Conservation (phyloP, 176 grass and related monocot species). For the Triticum dicoccoides region DNA sequence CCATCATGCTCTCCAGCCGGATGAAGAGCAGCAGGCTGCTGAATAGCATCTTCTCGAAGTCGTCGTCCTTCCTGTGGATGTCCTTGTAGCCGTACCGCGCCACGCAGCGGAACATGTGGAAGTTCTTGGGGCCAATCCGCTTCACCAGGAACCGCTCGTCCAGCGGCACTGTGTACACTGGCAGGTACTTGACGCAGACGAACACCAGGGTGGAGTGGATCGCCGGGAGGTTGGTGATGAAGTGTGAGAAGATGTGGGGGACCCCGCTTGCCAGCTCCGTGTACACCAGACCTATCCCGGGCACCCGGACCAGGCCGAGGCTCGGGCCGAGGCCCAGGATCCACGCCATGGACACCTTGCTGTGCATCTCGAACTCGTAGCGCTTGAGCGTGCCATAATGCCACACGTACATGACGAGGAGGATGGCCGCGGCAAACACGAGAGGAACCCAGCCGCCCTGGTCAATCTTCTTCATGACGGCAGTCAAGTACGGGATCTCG, state of each 20-base stretch:
- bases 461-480: constrained; percentile 60
- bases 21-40: constrained; percentile 50
- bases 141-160: constrained; percentile 72
- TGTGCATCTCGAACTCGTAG: constrained; percentile 79
- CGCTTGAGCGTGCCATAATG: constrained; percentile 73
- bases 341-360: constrained; percentile 91
- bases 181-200: constrained; percentile 79
- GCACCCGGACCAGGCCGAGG: constrained; percentile 77
- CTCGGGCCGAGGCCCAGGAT: constrained; percentile 74
- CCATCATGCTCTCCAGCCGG: constrained; percentile 70
- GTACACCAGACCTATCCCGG: constrained; percentile 79
- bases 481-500: constrained; percentile 61
- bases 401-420: constrained; percentile 80
- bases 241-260: constrained; percentile 88
- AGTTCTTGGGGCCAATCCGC: constrained; percentile 64
- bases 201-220: constrained; percentile 80
- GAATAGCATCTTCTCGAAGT: constrained; percentile 71
- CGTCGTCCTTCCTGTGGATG: constrained; percentile 68
- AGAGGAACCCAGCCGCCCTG: constrained; percentile 82
- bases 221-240: constrained; percentile 84
- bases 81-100: constrained; percentile 86
- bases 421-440: constrained; percentile 46
- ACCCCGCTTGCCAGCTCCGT: constrained; percentile 66
- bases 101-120: constrained; percentile 77
- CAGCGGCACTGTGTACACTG: constrained; percentile 56